These are phyloP conservation scores for Eremothecium coryli DNA, from an alignment of 1,139 yeast genomes.

Conservation along the genomic window DNA sequence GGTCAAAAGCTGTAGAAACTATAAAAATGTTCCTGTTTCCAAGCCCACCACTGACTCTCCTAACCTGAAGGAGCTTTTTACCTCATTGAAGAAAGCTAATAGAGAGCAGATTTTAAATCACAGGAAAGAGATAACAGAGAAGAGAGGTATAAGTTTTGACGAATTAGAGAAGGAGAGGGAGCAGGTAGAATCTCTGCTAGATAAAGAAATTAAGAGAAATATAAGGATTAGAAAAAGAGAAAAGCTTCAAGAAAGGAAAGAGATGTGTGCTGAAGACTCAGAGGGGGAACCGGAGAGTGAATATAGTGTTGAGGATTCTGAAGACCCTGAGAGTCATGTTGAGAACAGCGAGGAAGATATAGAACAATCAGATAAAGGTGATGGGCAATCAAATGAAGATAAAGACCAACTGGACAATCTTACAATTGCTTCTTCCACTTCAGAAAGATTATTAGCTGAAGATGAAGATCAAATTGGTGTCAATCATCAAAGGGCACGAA, in stretches of 20 bases:
- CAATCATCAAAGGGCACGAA: neutral
- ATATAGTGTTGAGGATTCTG: constrained; percentile 23
- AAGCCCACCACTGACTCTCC: constrained; percentile 15
- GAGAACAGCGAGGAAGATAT: neutral
- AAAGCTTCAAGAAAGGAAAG: constrained; percentile 34
- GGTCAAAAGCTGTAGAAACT: constrained; percentile 30
- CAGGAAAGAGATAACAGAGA: constrained; percentile 21
- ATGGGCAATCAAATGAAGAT: constrained; percentile 9
- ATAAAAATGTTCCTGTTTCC: constrained; percentile 9
- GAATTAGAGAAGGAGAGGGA: constrained; percentile 28
- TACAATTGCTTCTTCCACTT: constrained; percentile 13
- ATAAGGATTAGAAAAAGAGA: constrained; percentile 45
- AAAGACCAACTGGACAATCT: constrained; percentile 14
- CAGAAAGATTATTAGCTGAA: constrained; percentile 13
- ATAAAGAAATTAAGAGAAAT: constrained; percentile 51
- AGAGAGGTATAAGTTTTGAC: constrained; percentile 22
- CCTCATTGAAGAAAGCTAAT: constrained; percentile 26
- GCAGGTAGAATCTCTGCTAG: constrained; percentile 44
- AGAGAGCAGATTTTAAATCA: constrained; percentile 30
- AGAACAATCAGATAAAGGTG: constrained; percentile 10
- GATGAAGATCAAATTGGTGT: constrained; percentile 8
- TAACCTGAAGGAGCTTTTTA: constrained; percentile 19
- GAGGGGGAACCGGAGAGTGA: constrained; percentile 28
- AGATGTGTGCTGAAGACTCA: neutral
- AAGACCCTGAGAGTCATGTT: constrained; percentile 16